Evolutionary conservation across 805 yeast species (phyloP).

Genomic region (Barnettozyma salicaria): DNA sequence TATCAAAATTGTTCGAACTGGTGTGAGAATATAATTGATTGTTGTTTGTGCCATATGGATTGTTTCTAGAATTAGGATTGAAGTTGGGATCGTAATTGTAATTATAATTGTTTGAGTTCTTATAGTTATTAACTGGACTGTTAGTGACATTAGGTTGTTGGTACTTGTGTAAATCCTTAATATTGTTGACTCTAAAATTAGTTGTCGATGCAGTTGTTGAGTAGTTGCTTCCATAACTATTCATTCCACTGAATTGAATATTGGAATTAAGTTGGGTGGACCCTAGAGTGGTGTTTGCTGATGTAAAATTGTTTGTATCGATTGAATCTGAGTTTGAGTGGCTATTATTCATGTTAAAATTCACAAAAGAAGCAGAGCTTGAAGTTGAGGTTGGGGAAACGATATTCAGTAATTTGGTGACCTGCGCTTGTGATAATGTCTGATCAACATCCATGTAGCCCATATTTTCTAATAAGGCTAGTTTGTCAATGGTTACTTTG

Average conservation of each 20-base stretch:
- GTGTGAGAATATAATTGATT: too few species aligned
- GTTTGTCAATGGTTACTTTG: constrained; percentile 5
- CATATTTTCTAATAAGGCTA: constrained; percentile 4
- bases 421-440: background rate
- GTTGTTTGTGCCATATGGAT: too few species aligned
- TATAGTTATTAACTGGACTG: too few species aligned
- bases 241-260: background rate
- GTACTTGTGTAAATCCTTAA: too few species aligned
- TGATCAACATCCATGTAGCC: constrained; percentile 6
- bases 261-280: constrained; percentile 1
- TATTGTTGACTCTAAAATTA: constrained; percentile 1
- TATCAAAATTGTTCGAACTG: too few species aligned
- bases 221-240: constrained; percentile 1
- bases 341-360: constrained; percentile 28
- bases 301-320: background rate
- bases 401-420: constrained; percentile 5
- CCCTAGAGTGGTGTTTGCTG: constrained; percentile 2
- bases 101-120: too few species aligned
- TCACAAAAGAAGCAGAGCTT: constrained; percentile 2
- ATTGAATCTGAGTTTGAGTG: background rate
- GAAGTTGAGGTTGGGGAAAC: constrained; percentile 10
- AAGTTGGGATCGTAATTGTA: too few species aligned
- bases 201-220: background rate
- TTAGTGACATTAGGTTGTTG: too few species aligned
- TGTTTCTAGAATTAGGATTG: too few species aligned